Percentiles rank a stretch among this genome's conserved stretches.
Evolutionary conservation across 306 rosid species (phyloP).

Genomic region (Cicer judaicum): DNA sequence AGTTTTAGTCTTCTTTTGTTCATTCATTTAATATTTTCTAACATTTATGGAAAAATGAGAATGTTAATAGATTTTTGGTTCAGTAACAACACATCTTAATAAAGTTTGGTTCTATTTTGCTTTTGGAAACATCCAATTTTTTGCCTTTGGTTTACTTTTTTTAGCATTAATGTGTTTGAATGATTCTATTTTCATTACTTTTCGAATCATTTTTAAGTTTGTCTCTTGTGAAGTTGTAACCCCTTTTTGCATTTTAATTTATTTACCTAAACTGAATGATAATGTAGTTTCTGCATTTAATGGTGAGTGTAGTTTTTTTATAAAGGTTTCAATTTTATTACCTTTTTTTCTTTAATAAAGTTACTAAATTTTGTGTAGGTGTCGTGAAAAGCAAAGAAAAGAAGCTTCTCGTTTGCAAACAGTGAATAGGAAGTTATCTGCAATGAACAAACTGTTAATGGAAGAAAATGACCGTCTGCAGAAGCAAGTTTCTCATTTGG

Average conservation of each 20-base stretch:
- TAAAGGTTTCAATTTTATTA: not conserved
- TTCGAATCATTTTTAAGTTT: not conserved
- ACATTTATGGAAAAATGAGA: not conserved
- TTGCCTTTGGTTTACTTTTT: not conserved
- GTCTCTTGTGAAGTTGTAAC: not conserved
- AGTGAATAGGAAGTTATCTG: slow-evolving; percentile 82
- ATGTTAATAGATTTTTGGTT: slow-evolving; percentile 6
- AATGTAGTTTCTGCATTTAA: not conserved
- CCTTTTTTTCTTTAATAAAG: not conserved
- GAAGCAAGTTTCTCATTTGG: slow-evolving; percentile 97
- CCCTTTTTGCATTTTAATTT: not conserved
- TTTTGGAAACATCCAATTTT: not conserved
- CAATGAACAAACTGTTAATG: slow-evolving; percentile 93
- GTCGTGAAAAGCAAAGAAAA: slow-evolving; percentile 98
- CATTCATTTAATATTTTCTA: too few relatives aligned
- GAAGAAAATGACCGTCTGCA: slow-evolving; percentile 98
- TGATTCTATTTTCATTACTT: not conserved
- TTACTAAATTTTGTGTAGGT: slow-evolving; percentile 49
- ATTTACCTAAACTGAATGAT: not conserved
- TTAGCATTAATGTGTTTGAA: not conserved
- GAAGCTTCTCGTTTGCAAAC: slow-evolving; percentile 92
- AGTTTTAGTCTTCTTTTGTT: not conserved
- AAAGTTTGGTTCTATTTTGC: too few relatives aligned
- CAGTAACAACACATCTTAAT: not conserved
- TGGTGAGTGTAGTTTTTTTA: not conserved